A percentile compares a stretch with the other conserved stretches of the same genome.
Conservation (phyloP, 2,329 filamentous ascomycete genomes). For the Magnaporthiopsis poae region DNA sequence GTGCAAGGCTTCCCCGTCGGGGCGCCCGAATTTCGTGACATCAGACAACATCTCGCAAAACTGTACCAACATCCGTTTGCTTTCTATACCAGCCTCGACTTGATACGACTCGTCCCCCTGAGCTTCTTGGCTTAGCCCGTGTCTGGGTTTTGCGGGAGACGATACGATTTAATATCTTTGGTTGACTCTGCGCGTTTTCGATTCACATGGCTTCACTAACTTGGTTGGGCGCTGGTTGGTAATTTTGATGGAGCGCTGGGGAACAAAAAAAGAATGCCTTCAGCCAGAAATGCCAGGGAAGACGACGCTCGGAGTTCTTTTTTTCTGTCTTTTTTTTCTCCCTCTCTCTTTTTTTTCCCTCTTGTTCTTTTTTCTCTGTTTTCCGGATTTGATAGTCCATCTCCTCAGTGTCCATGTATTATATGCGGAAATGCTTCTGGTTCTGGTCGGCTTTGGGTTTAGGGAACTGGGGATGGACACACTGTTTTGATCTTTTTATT, state of each 20-base stretch:
- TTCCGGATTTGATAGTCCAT: neutral
- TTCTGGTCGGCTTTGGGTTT: neutral
- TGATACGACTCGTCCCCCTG: neutral
- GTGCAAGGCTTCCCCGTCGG: constrained; percentile 8
- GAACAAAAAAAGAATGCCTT: neutral
- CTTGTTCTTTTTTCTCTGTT: too few species aligned
- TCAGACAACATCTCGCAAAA: neutral
- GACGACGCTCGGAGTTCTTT: neutral
- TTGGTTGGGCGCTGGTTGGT: neutral
- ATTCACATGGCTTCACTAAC: neutral
- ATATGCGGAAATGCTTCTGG: neutral
- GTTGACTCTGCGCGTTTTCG: neutral
- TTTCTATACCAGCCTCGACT: neutral
- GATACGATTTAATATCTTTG: neutral
- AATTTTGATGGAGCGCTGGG: neutral
- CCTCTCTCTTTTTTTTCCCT: neutral
- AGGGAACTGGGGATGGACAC: neutral
- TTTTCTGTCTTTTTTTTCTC: neutral
- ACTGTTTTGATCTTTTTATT: neutral
- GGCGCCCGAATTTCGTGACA: neutral
- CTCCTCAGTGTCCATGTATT: neutral
- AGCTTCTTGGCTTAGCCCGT: neutral
- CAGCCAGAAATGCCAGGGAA: neutral
- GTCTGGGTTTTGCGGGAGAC: neutral
- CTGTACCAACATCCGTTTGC: neutral